phyloP scores from a whole-genome alignment of 2,329 filamentous ascomycete species.

The Parasarocladium wereldwijsianum region DNA sequence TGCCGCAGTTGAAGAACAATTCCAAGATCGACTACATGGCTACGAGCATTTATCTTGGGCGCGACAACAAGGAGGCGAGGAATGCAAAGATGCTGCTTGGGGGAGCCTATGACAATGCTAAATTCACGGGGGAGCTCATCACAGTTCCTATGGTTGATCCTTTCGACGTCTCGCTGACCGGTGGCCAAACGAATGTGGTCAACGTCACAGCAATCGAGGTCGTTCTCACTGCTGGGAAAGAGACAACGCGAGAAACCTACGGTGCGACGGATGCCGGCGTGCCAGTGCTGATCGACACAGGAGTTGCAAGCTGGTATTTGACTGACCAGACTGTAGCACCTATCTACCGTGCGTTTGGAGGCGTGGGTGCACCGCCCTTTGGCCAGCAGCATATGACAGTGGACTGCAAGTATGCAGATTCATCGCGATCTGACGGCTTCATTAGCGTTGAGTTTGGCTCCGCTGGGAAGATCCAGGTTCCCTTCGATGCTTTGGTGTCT shows the following conservation, averaged over 20 bases:
- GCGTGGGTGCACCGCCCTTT: neutral
- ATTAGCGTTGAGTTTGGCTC: conserved; percentile 1
- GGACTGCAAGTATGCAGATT: neutral
- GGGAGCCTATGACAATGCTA: conserved; percentile 1
- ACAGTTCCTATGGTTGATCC: conserved; percentile 3
- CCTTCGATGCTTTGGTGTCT: neutral
- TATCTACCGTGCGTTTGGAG: neutral
- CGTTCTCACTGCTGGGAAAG: neutral
- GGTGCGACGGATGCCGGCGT: neutral
- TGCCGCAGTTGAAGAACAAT: conserved; percentile 1
- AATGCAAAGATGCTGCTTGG: conserved; percentile 2
- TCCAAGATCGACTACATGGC: neutral
- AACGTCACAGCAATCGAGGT: conserved; percentile 1
- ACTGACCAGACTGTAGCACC: neutral
- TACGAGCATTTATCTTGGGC: conserved; percentile 3
- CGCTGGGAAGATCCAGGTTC: neutral
- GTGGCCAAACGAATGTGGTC: neutral
- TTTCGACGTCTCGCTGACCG: neutral
- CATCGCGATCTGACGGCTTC: neutral
- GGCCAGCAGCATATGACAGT: neutral
- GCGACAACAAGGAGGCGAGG: conserved; percentile 1
- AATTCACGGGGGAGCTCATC: neutral
- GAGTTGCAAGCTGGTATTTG: conserved; percentile 1
- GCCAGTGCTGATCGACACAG: conserved; percentile 1
- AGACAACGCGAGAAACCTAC: neutral